Conservation (phyloP, 73 alveolate genomes). For the Paramecium bursaria region DNA sequence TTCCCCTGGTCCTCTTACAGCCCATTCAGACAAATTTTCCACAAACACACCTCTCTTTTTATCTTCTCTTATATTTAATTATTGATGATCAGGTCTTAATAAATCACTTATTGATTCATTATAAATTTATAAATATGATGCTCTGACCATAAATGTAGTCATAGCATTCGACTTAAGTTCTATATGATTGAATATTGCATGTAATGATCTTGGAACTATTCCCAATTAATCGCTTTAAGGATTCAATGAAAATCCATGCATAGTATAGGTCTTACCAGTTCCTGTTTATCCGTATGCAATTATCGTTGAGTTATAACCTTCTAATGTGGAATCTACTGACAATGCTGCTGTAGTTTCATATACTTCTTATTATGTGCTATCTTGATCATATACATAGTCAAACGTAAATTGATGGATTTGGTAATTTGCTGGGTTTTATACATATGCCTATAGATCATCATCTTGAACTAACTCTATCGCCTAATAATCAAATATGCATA, state of each 20-base stretch:
- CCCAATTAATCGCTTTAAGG: constrained; percentile 73
- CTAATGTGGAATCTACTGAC: constrained; percentile 78
- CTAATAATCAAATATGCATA: constrained; percentile 81
- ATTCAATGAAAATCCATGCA: constrained; percentile 83
- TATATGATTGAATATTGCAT: constrained; percentile 77
- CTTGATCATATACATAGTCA: constrained; percentile 83
- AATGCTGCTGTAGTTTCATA: constrained; percentile 78
- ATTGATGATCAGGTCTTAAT: constrained; percentile 60
- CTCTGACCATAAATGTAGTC: constrained; percentile 86
- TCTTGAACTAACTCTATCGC: constrained; percentile 78
- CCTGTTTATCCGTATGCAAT: constrained; percentile 93
- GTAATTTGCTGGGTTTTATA: constrained; percentile 74
- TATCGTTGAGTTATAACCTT: constrained; percentile 83
- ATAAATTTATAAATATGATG: constrained; percentile 85
- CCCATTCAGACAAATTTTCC: constrained; percentile 97
- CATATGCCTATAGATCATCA: constrained; percentile 76
- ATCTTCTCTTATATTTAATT: constrained; percentile 91
- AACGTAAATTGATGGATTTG: constrained; percentile 83
- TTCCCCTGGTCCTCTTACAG: constrained; percentile 92
- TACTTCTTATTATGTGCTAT: constrained; percentile 78
- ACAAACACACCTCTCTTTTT: constrained; percentile 96
- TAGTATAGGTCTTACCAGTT: constrained; percentile 90
- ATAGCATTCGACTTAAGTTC: constrained; percentile 69
- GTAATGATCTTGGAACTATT: constrained; percentile 80
- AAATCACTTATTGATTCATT: constrained; percentile 87